Evolutionary conservation across 257 asterid species (phyloP).

Genomic region (Ballota nigra): DNA sequence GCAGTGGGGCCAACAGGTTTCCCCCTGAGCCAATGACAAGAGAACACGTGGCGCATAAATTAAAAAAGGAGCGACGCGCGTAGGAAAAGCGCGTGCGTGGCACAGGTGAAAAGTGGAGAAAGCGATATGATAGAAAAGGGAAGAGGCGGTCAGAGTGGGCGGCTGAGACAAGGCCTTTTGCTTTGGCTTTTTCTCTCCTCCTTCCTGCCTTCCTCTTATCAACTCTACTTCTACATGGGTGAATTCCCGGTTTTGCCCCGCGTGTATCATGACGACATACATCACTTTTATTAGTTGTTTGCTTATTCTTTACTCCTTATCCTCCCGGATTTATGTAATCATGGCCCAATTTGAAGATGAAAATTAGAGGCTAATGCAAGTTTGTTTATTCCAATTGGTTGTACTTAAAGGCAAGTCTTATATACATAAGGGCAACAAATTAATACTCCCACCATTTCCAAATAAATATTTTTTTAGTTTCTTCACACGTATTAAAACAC

Average conservation of each 20-base stretch:
- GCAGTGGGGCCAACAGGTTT: background rate
- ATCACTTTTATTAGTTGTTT: background rate
- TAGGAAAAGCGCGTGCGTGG: constrained; percentile 10
- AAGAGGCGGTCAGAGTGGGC: constrained; percentile 41
- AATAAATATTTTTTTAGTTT: too few species aligned
- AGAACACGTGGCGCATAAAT: background rate
- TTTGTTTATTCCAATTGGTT: background rate
- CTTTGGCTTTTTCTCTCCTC: constrained; percentile 14
- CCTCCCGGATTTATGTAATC: background rate
- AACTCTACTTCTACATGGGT: background rate
- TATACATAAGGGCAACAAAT: too few species aligned
- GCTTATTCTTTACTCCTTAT: constrained; percentile 27
- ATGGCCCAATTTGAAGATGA: background rate
- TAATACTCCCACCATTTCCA: too few species aligned
- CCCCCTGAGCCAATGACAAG: background rate
- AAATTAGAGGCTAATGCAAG: background rate
- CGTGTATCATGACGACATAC: background rate
- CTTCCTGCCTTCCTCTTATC: background rate
- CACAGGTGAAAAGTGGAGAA: constrained; percentile 19
- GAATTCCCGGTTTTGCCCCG: constrained; percentile 27
- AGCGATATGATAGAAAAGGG: constrained; percentile 18
- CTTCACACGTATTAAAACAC: too few species aligned
- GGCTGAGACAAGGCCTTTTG: constrained; percentile 30
- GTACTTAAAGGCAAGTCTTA: too few species aligned
- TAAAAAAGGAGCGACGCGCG: background rate